Base-by-base conservation (phyloP, 2,329 filamentous ascomycete species). In the Cladosporium halotolerans region DNA sequence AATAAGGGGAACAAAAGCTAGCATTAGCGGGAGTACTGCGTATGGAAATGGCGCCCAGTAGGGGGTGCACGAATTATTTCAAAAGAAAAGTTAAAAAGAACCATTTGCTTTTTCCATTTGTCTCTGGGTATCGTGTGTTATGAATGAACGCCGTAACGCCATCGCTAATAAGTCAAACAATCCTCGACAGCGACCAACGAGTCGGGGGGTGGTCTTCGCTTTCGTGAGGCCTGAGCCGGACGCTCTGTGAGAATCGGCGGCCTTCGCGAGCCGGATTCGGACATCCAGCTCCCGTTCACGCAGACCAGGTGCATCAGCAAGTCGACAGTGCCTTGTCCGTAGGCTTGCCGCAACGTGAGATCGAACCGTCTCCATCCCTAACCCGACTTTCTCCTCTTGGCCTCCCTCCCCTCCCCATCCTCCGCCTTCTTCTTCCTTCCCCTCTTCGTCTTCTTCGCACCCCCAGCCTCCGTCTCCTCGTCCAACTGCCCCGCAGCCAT, bases 401-500 rank as follows among this genome's bases (percentile, higher is more conserved):
- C 57, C 31, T 45, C 40, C 43, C 49, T 55, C 42, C 43, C 52
- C 16, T 50, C 58, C 38, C 64, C 46, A 53, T 58, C 65, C 55
- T 63, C 60, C 58, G 58, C 60, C 58, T 59, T 67, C 55, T 65
- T 64, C 51, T 62, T 66, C 48, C 61, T 60, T 49, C 62, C 63
- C 49, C 62, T 63, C 19, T 63, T 65, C 43, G 63, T 66, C 45
- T 64, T 65, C 55, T 57, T 61, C 53, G 57, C 60, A 45, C 59
- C 40, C 41, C 60, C 78, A 64, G 78, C 77, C 60, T 80, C 77
- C 60, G 69, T 72, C 42, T 67, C 49, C 74, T 75, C 31, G 60
- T 85, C 84, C 48, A 73, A 81, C 64, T 85, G 80, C 60, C 91
- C 81, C 49, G 83, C 81, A 3, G 40, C 48, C 48, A 43, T 44